Evolutionary conservation across 2,329 filamentous ascomycete species (phyloP), one percentile per base, ranked within the genome.

Genomic region (Calonectria fujianensis): DNA sequence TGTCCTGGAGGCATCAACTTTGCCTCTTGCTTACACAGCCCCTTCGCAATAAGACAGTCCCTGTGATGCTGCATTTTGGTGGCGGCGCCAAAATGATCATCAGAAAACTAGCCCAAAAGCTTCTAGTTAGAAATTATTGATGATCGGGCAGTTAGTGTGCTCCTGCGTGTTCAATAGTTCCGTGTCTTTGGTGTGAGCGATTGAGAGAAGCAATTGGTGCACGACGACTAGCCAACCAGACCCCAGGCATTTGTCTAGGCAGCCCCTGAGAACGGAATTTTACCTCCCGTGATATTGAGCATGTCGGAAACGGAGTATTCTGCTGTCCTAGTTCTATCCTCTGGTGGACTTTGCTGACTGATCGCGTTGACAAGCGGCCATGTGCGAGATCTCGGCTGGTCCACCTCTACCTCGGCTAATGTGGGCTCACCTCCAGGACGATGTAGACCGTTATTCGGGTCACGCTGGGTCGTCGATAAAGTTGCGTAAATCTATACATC

Each of bases 391-490:
- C 57, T 41, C 57, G 57, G 57, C 16, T 41, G 35, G 57, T 9
- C 35, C 37, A 16, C 16, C 29, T 54, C 57, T 63, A 63, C 57
- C 57, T 63, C 57, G 57, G 57, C 9, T 41, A 41, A 63, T 63
- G 57, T 63, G 57, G 57, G 57, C 57, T 39, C 27, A 2, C 16
- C 24, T 63, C 57, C 16, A 11, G 18, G 57, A 39, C 13, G 24
- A 5, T 61, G n/a, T 5, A 39, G 37, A 41, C 14, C 13, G 4
- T 41, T 16, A 4, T 29, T 3, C 9, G 4, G 14, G 24, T 29
- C 16, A 14, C 27, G 24, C 9, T 27, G 16, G 57, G 13, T 41
- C 57, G 7, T 37, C 20, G 9, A 41, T 63, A 63, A 41, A 63
- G 16, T 11, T 9, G 14, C 18, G 32, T 41, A 63, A 63, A 63